A percentile compares a stretch with the other conserved stretches of the same genome.
Evolutionary conservation across 1,284 basidiomycete species (phyloP).

Genomic region (Cryptococcus jaspeensis): DNA sequence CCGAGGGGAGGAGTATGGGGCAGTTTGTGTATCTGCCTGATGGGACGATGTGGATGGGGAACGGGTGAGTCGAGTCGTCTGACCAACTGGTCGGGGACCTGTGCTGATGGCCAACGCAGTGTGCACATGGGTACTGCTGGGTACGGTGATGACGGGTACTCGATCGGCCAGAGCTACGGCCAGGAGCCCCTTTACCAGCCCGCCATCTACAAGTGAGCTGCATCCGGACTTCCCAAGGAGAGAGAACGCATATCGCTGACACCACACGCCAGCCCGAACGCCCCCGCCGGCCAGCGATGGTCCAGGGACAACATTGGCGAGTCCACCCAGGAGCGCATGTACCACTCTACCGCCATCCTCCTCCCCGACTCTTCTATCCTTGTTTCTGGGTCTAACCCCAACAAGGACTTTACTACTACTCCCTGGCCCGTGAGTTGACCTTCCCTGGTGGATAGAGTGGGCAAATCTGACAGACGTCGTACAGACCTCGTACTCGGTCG

Average conservation of each 20-base stretch:
- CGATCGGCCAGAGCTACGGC: constrained; percentile 46
- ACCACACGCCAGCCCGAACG: constrained; percentile 53
- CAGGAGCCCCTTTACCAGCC: constrained; percentile 48
- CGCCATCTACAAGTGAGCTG: constrained; percentile 60
- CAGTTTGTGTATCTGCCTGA: constrained; percentile 56
- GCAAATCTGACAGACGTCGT: too few species aligned
- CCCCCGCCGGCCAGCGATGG: constrained; percentile 66
- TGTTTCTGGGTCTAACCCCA: constrained; percentile 74
- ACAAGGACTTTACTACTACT: constrained; percentile 63
- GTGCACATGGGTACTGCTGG: constrained; percentile 63
- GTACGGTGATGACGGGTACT: constrained; percentile 51
- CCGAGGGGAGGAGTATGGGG: constrained; percentile 77
- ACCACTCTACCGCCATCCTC: constrained; percentile 83
- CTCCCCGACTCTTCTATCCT: constrained; percentile 83
- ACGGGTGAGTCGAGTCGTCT: constrained; percentile 52
- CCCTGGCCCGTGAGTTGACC: constrained; percentile 32
- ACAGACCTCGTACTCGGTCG: constrained; percentile 46
- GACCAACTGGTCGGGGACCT: neutral
- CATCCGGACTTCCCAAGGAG: neutral
- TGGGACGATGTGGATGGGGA: constrained; percentile 57
- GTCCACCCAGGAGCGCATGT: constrained; percentile 71
- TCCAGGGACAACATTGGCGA: constrained; percentile 63
- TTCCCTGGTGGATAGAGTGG: too few species aligned
- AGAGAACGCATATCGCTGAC: too few species aligned
- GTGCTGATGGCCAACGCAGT: constrained; percentile 45